Evolutionary conservation across 768 basidiomycete species (phyloP).

Genomic region (Suillus variegatus): DNA sequence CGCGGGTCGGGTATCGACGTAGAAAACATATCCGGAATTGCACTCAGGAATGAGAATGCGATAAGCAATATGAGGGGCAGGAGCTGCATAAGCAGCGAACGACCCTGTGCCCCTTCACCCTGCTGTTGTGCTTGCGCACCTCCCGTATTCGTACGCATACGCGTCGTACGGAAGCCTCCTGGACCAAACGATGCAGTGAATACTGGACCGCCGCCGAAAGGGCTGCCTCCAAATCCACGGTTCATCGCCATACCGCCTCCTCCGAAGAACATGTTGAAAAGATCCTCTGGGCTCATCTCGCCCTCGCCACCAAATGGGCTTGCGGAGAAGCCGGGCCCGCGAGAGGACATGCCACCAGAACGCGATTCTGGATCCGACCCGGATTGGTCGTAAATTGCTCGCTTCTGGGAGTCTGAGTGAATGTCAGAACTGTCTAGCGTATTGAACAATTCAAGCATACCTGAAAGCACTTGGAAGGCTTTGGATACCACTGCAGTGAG

Average conservation of each 20-base stretch:
- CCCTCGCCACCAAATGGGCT: constrained; percentile 60
- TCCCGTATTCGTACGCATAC: constrained; percentile 47
- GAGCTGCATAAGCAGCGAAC: constrained; percentile 72
- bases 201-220: constrained; percentile 45
- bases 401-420: constrained; percentile 76
- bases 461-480: constrained; percentile 93
- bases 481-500: constrained; percentile 84
- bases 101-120: constrained; percentile 44
- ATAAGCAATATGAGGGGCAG: constrained; percentile 85
- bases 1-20: constrained; percentile 74
- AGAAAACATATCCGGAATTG: constrained; percentile 76
- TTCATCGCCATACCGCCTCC: constrained; percentile 52
- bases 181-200: constrained; percentile 82
- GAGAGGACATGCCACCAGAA: constrained; percentile 65
- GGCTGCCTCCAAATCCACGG: constrained; percentile 56
- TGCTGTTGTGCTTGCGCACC: constrained; percentile 35
- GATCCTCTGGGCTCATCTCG: constrained; percentile 92
- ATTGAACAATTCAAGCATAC: constrained; percentile 31
- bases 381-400: constrained; percentile 80
- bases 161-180: constrained; percentile 77
- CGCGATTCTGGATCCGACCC: constrained; percentile 90
- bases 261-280: constrained; percentile 99
- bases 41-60: constrained; percentile 79
- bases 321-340: constrained; percentile 50
- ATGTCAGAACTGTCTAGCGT: neutral